Conservation (phyloP, 768 basidiomycete genomes). For the Russula ochroleuca region DNA sequence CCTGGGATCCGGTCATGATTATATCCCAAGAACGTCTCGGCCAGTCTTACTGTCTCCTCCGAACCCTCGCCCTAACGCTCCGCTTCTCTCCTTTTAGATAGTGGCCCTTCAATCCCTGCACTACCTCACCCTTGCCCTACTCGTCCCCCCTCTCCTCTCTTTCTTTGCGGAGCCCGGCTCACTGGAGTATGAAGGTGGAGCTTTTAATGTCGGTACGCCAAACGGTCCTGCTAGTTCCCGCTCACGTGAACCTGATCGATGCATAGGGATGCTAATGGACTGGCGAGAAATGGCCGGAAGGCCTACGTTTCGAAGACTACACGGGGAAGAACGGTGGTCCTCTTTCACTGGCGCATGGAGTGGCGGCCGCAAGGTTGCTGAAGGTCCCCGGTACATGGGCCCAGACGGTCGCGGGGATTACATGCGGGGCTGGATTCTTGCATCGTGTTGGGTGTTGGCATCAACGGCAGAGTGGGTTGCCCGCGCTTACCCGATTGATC, state of each 20-base stretch:
- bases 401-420: slow-evolving; percentile 75
- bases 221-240: neutral
- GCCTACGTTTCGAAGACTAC: slow-evolving; percentile 65
- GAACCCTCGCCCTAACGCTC: slow-evolving; percentile 20
- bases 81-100: slow-evolving; percentile 51
- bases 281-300: slow-evolving; percentile 94
- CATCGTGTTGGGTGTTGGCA: slow-evolving; percentile 78
- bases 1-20: slow-evolving; percentile 88
- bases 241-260: slow-evolving; percentile 10
- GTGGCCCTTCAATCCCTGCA: slow-evolving; percentile 90
- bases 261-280: slow-evolving; percentile 85
- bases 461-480: slow-evolving; percentile 77
- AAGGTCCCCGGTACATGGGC: slow-evolving; percentile 47
- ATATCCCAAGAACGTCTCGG: slow-evolving; percentile 66
- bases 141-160: slow-evolving; percentile 75
- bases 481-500: slow-evolving; percentile 13
- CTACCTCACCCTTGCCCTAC: slow-evolving; percentile 81
- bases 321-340: slow-evolving; percentile 61
- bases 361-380: slow-evolving; percentile 70
- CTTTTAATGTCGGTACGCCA: slow-evolving; percentile 68
- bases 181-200: slow-evolving; percentile 70
- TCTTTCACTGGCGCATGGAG: slow-evolving; percentile 74
- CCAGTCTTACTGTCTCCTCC: neutral
- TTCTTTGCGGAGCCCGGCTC: slow-evolving; percentile 70
- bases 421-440: slow-evolving; percentile 86